phyloP scores from a whole-genome alignment of 2,329 filamentous ascomycete species.

The Microdochium bolleyi region DNA sequence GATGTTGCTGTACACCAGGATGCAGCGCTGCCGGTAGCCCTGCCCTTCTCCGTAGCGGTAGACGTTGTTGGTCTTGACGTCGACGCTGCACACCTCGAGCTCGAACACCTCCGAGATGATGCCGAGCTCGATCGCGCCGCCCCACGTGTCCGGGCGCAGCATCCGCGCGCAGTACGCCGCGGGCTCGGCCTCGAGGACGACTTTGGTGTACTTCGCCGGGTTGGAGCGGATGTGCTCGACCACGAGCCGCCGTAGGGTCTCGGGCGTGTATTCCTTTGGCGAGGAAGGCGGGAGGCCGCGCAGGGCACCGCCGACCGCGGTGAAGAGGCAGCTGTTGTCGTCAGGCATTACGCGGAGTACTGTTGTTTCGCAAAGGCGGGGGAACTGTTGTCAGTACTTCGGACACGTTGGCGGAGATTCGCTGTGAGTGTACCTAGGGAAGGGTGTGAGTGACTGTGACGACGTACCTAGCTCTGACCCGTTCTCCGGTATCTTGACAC shows the following conservation, averaged over 20 bases:
- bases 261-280: conserved; percentile 11
- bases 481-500: conserved; percentile 39
- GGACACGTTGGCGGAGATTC: too few relatives aligned
- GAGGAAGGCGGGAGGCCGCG: conserved; percentile 41
- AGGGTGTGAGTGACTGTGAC: neutral
- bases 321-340: conserved; percentile 92
- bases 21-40: conserved; percentile 48
- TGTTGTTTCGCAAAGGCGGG: conserved; percentile 30
- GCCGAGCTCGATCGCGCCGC: conserved; percentile 81
- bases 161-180: conserved; percentile 78
- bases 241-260: conserved; percentile 64
- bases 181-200: conserved; percentile 65
- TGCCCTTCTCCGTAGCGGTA: conserved; percentile 69
- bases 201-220: conserved; percentile 64
- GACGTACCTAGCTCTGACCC: conserved; percentile 41
- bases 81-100: conserved; percentile 77
- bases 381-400: neutral
- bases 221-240: conserved; percentile 71
- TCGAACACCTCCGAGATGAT: conserved; percentile 80
- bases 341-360: conserved; percentile 93
- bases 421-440: conserved; percentile 1
- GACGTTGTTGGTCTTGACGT: conserved; percentile 49
- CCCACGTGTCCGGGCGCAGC: conserved; percentile 74
- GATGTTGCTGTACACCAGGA: conserved; percentile 85
- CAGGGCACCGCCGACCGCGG: conserved; percentile 77